Conservation (phyloP, 306 rosid species). For the Castanopsis chinensis region DNA sequence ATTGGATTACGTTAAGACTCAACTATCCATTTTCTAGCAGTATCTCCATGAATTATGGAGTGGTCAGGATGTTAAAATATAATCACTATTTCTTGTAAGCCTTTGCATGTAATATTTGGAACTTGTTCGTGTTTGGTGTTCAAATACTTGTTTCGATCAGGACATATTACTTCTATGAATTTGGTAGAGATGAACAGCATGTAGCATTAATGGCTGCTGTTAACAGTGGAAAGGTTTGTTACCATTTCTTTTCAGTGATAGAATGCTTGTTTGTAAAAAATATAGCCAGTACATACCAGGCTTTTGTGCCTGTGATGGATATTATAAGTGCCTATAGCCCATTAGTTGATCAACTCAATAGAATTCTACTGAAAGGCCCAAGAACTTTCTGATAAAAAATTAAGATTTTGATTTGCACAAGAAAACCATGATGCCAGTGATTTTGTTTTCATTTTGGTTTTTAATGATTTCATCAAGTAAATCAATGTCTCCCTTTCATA, state of each 20-base stretch:
- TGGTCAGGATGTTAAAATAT: not conserved
- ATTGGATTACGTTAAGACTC: not conserved
- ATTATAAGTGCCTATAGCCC: not conserved
- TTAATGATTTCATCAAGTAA: not conserved
- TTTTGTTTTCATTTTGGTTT: too few relatives aligned
- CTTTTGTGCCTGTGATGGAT: not conserved
- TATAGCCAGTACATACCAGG: not conserved
- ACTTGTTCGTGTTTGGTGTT: not conserved
- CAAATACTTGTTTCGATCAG: conserved; percentile 50
- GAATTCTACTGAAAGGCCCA: not conserved
- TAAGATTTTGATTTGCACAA: not conserved
- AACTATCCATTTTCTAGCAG: not conserved
- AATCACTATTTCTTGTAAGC: not conserved
- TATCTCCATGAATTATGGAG: not conserved
- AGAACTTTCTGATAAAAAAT: not conserved
- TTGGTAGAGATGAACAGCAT: conserved; percentile 59
- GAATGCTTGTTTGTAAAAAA: not conserved
- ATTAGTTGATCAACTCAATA: not conserved
- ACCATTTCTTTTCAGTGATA: not conserved
- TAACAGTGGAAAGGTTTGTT: conserved; percentile 75
- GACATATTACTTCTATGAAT: conserved; percentile 88
- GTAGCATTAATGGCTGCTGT: conserved; percentile 70
- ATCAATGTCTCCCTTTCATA: conserved; percentile 11
- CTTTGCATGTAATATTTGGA: not conserved
- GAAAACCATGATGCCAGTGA: not conserved